A percentile compares a stretch with the other conserved stretches of the same genome.
Conservation (phyloP, 2,329 filamentous ascomycete species). For the Colletotrichum theobromicola region DNA sequence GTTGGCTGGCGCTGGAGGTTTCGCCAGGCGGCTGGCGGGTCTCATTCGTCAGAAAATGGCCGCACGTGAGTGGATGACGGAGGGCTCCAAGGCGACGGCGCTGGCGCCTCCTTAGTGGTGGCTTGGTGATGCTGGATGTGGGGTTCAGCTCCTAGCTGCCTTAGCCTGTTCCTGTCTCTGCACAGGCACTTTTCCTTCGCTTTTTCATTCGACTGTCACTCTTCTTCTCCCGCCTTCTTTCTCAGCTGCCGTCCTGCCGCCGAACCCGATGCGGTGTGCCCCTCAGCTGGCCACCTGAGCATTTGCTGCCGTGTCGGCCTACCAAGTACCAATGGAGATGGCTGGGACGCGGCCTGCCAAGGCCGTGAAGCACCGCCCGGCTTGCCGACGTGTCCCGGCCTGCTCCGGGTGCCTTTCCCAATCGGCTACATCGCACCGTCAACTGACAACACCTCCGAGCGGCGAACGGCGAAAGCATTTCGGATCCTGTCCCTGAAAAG, state of each 20-base stretch:
- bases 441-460: neutral
- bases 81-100: neutral
- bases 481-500: neutral
- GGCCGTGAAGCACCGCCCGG: neutral
- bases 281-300: neutral
- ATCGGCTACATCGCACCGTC: neutral
- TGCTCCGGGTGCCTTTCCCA: neutral
- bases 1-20: constrained; percentile 3
- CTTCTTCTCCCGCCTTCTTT: neutral
- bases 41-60: neutral
- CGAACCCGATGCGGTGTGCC: neutral
- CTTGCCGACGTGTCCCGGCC: neutral
- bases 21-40: neutral
- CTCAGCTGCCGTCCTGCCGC: neutral
- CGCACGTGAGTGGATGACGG: constrained; percentile 10
- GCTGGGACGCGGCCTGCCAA: neutral
- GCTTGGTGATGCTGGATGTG: neutral
- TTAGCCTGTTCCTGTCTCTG: neutral
- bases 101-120: neutral
- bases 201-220: neutral
- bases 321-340: neutral
- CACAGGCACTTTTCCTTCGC: neutral
- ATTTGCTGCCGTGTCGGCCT: neutral
- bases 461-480: neutral
- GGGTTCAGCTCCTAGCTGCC: neutral